These are phyloP conservation scores for Amanita fuliginea DNA, from an alignment of 768 basidiomycete species.

Conservation along the genomic window DNA sequence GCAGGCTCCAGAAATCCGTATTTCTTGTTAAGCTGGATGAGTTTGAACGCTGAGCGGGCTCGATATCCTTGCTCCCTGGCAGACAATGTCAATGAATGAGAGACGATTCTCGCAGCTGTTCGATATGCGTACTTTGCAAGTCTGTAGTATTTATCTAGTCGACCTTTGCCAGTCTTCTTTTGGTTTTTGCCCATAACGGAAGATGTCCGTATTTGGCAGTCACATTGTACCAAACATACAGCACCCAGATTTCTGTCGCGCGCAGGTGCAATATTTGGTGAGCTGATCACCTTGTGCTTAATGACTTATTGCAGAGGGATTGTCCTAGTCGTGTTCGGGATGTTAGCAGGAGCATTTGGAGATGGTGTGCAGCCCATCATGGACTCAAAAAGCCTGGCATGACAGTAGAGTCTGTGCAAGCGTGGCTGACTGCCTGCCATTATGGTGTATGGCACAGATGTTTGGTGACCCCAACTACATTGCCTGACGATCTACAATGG, in stretches of 20 bases:
- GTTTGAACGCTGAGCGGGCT: conserved; percentile 98
- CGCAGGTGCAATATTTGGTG: conserved; percentile 5
- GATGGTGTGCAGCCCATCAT: conserved; percentile 43
- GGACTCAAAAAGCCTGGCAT: conserved; percentile 37
- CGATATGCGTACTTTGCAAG: conserved; percentile 64
- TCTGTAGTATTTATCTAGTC: conserved; percentile 95
- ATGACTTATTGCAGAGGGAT: no score
- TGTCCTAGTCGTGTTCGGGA: conserved; percentile 31
- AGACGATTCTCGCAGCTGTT: conserved; percentile 2
- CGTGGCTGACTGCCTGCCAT: conserved; percentile 52
- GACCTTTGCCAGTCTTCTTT: conserved; percentile 95
- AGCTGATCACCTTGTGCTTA: background rate
- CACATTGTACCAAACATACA: background rate
- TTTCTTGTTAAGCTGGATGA: conserved; percentile 98
- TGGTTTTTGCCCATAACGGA: conserved; percentile 60
- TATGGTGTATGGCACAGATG: conserved; percentile 39
- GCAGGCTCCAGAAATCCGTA: conserved; percentile 85
- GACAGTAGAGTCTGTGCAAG: conserved; percentile 38
- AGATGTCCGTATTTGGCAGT: conserved; percentile 1
- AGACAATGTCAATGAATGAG: conserved; percentile 7
- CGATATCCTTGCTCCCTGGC: conserved; percentile 96
- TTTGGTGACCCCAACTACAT: background rate
- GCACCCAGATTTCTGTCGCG: conserved; percentile 4
- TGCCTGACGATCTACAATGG: conserved; percentile 46
- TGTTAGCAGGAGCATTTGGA: conserved; percentile 58